Evolutionary conservation across 495 filamentous ascomycete genomes (phyloP), one percentile per base, ranked within the genome.

Genomic region (Podospora pseudoanserina): DNA sequence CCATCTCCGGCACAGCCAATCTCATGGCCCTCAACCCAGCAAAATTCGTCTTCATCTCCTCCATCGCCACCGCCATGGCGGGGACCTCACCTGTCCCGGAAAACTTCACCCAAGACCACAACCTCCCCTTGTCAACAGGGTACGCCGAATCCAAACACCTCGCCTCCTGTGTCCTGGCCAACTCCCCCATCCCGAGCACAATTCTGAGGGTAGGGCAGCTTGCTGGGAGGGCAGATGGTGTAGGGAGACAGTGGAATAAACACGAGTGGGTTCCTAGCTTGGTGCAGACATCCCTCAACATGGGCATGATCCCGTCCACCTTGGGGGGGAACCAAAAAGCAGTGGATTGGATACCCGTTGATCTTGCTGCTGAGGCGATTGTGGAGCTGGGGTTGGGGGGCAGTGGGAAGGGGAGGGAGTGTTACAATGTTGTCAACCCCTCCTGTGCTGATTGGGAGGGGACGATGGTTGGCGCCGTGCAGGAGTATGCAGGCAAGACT

Each of bases 31-130:
- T 86, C 34, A 75, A 76, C 64, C 75, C 53, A 60, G 71, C 26
- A 72, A 81, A 9, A 68, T 63, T 86, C 4, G 60, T 80, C 11
- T 87, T 86, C 70, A 66, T 85, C 28, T 86, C 84, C 0, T 81
- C 78, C 16, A 75, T 87, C 19, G 28, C 60, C 26, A 65, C 71
- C 59, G 75, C 78, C 0, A 76, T 81, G 18, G 49, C 58, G 20
- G 11, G 20, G 5, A 5, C 6, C 20, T 57, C 54, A 7, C 34
- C 34, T 7, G 23, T 32, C 13, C 18, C 16, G 3, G 58, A 63
- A 30, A 9, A n/a, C 19, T 60, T 60, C 26, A 44, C 49, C 20
- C 3, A 15, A 16, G 34, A 56, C 15, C 11, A 18, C 27, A 67
- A 54, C 26, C 39, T 67, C 30, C 58, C 65, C 1, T 18, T 54